Base-by-base conservation (phyloP, 345 rosid species). In the Linum usitatissimum region DNA sequence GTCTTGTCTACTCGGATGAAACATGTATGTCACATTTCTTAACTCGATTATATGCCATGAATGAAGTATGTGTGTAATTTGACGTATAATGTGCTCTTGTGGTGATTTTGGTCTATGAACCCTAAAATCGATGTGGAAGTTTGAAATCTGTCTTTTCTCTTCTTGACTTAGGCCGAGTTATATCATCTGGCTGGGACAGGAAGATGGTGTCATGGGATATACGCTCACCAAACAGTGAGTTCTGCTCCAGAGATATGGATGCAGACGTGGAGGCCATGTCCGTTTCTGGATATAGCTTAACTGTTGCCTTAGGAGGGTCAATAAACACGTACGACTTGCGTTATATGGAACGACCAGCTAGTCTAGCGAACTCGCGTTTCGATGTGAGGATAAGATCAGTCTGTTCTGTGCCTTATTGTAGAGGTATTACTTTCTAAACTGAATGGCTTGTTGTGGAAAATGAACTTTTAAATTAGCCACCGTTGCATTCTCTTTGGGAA, bases 131-230 rank as follows among this genome's bases (percentile, higher is more conserved):
- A 7, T 53, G 15, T 18, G 23, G 23, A 18, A 18, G 8, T 55
- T 18, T 55, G 59, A 17, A 55, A n/a, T 18, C 5, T 55, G 30
- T 55, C 13, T 62, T 59, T 30, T 60, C 55, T 54, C 31, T 71
- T 20, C 30, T 57, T 72, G 57, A 48, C 66, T 54, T 64, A 94
- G 99, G 86, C 71, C 86, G 71, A 71, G 76, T 83, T 34, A 63
- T 94, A 64, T 81, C 87, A 53, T 70, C 92, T 40, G 90, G 97
- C 20, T 78, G 86, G 72, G 99, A 94, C 84, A 87, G 80, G 68
- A 86, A 66, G 80, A 72, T 87, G 61, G 78, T 70, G 62, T 72
- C 76, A 34, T 85, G 96, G 97, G 99, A 90, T 79, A 65, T 53
- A 17, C 75, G 89, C 42, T 72, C 56, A 48, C 72, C 73, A 59